Base-by-base conservation (phyloP, 768 basidiomycete species). In the Asterophora parasitica region DNA sequence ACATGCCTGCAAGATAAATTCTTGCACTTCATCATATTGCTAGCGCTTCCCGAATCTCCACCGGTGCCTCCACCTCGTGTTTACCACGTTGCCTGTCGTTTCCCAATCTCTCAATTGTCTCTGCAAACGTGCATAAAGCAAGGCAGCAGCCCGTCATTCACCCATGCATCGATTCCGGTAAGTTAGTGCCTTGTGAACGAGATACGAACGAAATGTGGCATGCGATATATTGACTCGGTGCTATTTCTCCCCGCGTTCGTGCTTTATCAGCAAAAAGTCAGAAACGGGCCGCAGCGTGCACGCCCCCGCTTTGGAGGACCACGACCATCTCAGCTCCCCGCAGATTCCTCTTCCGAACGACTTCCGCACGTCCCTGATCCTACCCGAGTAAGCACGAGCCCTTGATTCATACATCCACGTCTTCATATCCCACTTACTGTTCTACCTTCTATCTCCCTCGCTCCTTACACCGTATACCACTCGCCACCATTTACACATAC, bases 151-250 rank as follows among this genome's bases (percentile, higher is more conserved):
- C 55, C 51, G 58, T 54, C 36, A 48, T 41, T 46, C 43, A 57
- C 65, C 60, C 63, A 89, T 91, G 88, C 71, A 86, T 74, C 85
- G 84, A 60, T 86, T 90, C 69, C 88, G 88, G 88, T 88, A 74
- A 72, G 85, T 50, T 61, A 61, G 55, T 13, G 42, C 30, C 40
- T 35, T 28, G 55, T 46, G 35, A 49, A 57, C 62, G 61, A 52
- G 53, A 50, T 55, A 48, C 54, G 42, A 56, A n/a, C n/a, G n/a
- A n/a, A n/a, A n/a, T n/a, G n/a, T 53, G 60, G 6, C 6, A 23
- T 23, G 23, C 23, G 23, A 23, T 23, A 23, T 23, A 23, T 23
- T 52, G 52, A 54, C 59, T 59, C 44, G 55, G 46, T 53, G 51
- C 57, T 52, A 49, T 57, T 57, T 57, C 56, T 52, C 57, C 32